phyloP scores from a whole-genome alignment of 1,284 basidiomycete genomes.

The Naganishia sp. region DNA sequence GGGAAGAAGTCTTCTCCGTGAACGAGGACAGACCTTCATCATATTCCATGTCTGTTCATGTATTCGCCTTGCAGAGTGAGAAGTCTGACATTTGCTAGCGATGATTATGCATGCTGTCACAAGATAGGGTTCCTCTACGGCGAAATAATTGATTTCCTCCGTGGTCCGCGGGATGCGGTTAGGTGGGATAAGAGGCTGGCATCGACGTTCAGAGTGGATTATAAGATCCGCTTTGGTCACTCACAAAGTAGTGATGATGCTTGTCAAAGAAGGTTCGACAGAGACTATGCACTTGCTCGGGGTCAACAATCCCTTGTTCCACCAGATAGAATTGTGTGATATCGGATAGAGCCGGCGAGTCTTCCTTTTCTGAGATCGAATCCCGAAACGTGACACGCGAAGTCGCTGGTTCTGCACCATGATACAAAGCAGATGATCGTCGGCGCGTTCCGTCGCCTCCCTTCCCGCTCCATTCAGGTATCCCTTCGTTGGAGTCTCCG shows the following conservation, averaged over 20 bases:
- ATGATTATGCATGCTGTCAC: slow-evolving; percentile 55
- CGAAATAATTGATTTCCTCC: slow-evolving; percentile 51
- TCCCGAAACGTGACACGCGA: slow-evolving; percentile 11
- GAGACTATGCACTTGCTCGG: slow-evolving; percentile 45
- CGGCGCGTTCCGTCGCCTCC: background rate
- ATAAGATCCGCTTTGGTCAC: slow-evolving; percentile 25
- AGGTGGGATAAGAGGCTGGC: slow-evolving; percentile 54
- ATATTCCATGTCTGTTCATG: slow-evolving; percentile 49
- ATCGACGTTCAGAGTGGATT: background rate
- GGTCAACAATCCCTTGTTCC: slow-evolving; percentile 49
- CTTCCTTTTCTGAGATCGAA: background rate
- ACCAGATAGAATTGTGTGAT: slow-evolving; percentile 52
- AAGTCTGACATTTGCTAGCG: slow-evolving; percentile 48
- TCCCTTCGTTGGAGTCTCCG: background rate
- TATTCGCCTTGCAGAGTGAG: slow-evolving; percentile 42
- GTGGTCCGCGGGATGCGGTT: slow-evolving; percentile 50
- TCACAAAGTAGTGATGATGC: slow-evolving; percentile 55
- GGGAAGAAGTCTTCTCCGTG: background rate
- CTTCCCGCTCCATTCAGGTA: background rate
- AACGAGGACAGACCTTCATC: slow-evolving; percentile 43
- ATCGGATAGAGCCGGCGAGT: slow-evolving; percentile 24
- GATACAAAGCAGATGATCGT: slow-evolving; percentile 7
- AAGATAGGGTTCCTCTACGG: slow-evolving; percentile 52
- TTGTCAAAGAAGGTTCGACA: slow-evolving; percentile 52
- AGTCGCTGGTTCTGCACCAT: background rate